A percentile compares a stretch with the other conserved stretches of the same genome.
Conservation (phyloP, 805 yeast species). For the Wickerhamiella domercqiae region DNA sequence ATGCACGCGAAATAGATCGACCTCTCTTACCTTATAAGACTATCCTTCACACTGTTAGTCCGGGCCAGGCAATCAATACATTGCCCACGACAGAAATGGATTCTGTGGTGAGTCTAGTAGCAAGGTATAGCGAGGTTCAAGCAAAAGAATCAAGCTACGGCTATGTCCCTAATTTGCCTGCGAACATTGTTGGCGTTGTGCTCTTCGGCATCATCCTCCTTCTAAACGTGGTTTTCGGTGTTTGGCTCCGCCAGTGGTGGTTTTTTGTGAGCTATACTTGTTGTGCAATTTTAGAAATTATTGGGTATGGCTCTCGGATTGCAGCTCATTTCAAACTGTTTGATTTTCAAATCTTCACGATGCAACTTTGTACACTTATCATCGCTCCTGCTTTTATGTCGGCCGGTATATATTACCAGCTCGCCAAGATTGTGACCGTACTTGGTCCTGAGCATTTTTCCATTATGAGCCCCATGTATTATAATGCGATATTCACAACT, state of each 20-base stretch:
- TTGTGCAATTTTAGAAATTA: constrained; percentile 44
- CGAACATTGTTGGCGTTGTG: constrained; percentile 41
- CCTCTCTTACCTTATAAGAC: too few species aligned
- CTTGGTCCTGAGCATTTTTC: constrained; percentile 45
- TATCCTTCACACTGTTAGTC: too few species aligned
- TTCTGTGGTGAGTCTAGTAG: too few species aligned
- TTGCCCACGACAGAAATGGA: too few species aligned
- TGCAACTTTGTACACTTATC: constrained; percentile 56
- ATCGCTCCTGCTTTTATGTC: constrained; percentile 71
- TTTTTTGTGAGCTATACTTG: constrained; percentile 40
- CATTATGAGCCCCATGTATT: constrained; percentile 37
- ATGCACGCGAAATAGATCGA: too few species aligned
- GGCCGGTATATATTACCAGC: constrained; percentile 65
- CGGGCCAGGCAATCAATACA: too few species aligned
- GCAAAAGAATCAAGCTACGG: constrained; percentile 10
- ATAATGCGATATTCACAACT: constrained; percentile 46
- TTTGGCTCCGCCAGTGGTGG: constrained; percentile 46
- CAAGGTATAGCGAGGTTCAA: too few species aligned
- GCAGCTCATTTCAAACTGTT: constrained; percentile 27
- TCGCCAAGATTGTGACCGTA: constrained; percentile 51
- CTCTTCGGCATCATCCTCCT: constrained; percentile 36
- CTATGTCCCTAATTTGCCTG: constrained; percentile 35
- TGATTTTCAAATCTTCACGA: constrained; percentile 31
- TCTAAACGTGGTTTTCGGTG: constrained; percentile 30
- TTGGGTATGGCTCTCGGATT: constrained; percentile 53